A percentile compares a stretch with the other conserved stretches of the same genome.
Conservation (phyloP, 441 rosid species). For the Melastoma candidum region DNA sequence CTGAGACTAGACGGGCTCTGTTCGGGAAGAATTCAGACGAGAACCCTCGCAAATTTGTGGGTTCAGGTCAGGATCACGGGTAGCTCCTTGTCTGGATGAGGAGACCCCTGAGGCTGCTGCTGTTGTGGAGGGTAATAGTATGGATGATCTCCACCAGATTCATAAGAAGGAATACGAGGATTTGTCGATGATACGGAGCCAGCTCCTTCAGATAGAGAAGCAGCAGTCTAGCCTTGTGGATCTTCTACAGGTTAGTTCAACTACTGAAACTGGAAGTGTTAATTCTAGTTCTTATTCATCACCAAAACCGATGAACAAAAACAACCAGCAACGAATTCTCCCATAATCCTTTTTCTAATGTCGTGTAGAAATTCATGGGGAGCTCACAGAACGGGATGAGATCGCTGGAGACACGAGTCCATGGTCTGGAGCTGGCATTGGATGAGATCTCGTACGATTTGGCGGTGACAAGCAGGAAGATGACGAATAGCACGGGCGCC, state of each 20-base stretch:
- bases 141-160: too few relatives aligned
- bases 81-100: slow-evolving; percentile 30
- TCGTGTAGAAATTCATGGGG: slow-evolving; percentile 11
- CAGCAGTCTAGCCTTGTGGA: slow-evolving; percentile 14
- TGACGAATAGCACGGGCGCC: not conserved
- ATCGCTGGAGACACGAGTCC: slow-evolving; percentile 14
- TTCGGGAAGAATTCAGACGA: slow-evolving; percentile 28
- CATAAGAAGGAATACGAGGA: slow-evolving; percentile 11
- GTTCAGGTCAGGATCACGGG: slow-evolving; percentile 46
- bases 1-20: slow-evolving; percentile 45
- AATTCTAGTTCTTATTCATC: not conserved
- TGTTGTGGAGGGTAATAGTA: not conserved
- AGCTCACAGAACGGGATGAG: slow-evolving; percentile 16
- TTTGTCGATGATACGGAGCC: slow-evolving; percentile 8
- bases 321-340: not conserved
- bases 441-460: slow-evolving; percentile 16
- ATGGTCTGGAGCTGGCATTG: slow-evolving; percentile 15
- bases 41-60: not conserved
- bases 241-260: slow-evolving; percentile 13
- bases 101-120: slow-evolving; percentile 24
- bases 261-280: not conserved
- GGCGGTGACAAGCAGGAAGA: slow-evolving; percentile 10
- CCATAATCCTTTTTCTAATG: not conserved
- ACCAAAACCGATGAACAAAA: not conserved
- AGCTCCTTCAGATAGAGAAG: slow-evolving; percentile 14